These are phyloP conservation scores for Trichoderma asperelloides DNA, from an alignment of 495 filamentous ascomycete genomes.

Conservation along the genomic window DNA sequence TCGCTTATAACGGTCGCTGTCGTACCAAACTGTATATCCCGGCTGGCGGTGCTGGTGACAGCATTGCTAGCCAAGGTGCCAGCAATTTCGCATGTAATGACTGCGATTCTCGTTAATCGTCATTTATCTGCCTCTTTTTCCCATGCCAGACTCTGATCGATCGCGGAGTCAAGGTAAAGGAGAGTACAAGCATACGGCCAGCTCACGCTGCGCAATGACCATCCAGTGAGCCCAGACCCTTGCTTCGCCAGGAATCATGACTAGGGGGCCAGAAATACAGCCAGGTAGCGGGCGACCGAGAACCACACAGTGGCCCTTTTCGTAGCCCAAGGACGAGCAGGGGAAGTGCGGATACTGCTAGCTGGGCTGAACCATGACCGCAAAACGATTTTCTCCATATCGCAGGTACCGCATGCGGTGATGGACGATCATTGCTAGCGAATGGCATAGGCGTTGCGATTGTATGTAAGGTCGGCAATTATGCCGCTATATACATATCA, in stretches of 20 bases:
- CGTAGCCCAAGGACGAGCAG: neutral
- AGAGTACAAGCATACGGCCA: neutral
- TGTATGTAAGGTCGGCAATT: neutral
- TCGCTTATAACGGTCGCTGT: neutral
- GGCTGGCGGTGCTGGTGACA: too few relatives aligned
- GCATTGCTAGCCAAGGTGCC: neutral
- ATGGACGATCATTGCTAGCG: neutral
- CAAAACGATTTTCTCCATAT: conserved; percentile 2
- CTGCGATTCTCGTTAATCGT: neutral
- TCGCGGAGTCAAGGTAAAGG: neutral
- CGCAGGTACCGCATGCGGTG: neutral
- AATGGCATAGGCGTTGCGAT: neutral
- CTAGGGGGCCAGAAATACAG: neutral
- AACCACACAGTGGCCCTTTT: neutral
- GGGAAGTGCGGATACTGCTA: neutral
- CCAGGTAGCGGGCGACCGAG: neutral
- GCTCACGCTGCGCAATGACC: neutral
- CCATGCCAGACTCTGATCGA: neutral
- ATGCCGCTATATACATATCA: too few relatives aligned
- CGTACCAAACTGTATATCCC: neutral
- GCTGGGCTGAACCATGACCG: neutral
- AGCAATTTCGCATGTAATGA: neutral
- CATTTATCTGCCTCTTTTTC: neutral
- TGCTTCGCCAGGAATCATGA: neutral
- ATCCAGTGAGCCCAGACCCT: neutral